Evolutionary conservation across 2,329 filamentous ascomycete species (phyloP), one percentile per base, ranked within the genome.

Genomic region (Lachnellula cervina): DNA sequence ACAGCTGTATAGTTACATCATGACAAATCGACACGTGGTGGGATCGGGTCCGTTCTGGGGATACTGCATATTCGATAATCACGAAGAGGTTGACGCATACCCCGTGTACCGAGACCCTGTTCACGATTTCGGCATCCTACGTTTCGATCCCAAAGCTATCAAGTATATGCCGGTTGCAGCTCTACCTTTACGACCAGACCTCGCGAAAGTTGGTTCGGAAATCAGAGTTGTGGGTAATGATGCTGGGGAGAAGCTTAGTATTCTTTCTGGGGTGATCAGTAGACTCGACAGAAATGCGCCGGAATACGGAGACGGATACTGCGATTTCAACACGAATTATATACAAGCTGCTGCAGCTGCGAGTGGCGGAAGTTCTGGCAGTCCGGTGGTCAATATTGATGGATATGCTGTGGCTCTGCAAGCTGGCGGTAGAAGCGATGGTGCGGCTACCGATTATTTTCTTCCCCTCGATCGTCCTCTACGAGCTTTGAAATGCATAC

Each of bases 151-250:
- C 40, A 90, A 90, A 69, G 88, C 88, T 8, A 96, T 99, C 77
- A 96, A 96, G 71, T 97, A 99, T 73, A 96, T 99, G 91, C 86
- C 89, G 9, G 81, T 99, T 23, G 83, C 86, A 38, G 87, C 90
- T 46, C 78, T 99, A 49, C 79, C 85, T 57, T 78, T 99, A 52
- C 83, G 90, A 59, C 94, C 94, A 1, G 91, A 96, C 64, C 83
- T 90, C 54, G 94, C 94, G 37, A 85, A 84, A 71, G 93, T 99
- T 52, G 94, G 94, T 54, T 85, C 89, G 14, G 94, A 99, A 74
- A 97, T 99, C 64, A 82, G 95, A 63, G 94, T 99, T 1, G 94
- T 99, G 5, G 94, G 94, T 75, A 99, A 99, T 72, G 94, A 99
- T 77, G 94, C 94, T 32, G 94, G 94, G 62, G 94, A 99, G 72